phyloP scores from a whole-genome alignment of 768 basidiomycete species.

The Candolleomyces eurysporus region DNA sequence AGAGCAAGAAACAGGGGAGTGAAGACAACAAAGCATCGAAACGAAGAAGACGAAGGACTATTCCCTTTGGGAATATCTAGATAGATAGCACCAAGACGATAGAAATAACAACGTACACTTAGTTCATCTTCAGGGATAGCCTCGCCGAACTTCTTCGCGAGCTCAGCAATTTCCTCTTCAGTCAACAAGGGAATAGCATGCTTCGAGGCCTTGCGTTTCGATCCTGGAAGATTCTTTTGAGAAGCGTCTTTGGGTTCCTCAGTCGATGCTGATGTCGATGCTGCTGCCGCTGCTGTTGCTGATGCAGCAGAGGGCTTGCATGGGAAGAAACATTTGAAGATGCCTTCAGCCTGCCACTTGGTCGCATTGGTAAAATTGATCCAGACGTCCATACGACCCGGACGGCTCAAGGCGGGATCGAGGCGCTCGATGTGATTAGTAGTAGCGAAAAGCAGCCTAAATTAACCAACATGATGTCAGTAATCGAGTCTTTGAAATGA shows the following conservation, averaged over 20 bases:
- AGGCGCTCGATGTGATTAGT: conserved; percentile 94
- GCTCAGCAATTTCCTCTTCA: conserved; percentile 71
- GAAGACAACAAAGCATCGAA: no score
- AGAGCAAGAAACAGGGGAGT: no score
- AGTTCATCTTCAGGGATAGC: conserved; percentile 86
- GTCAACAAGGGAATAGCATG: conserved; percentile 67
- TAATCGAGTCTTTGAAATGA: neutral
- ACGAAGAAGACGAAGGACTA: no score
- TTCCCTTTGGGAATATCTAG: neutral
- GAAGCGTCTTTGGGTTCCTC: conserved; percentile 42
- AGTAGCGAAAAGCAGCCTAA: conserved; percentile 82
- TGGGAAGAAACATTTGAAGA: conserved; percentile 95
- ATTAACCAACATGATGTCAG: conserved; percentile 13
- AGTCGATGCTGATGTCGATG: conserved; percentile 6
- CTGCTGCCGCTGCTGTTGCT: conserved; percentile 18
- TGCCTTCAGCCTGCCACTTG: conserved; percentile 90
- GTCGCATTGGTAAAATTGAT: conserved; percentile 88
- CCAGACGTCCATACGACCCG: conserved; percentile 93
- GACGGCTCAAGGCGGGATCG: conserved; percentile 83
- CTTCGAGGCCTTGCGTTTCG: conserved; percentile 58
- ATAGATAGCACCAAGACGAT: neutral
- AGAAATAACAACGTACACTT: conserved; percentile 50
- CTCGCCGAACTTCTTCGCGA: conserved; percentile 80
- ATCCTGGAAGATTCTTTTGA: conserved; percentile 63
- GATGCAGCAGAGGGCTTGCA: conserved; percentile 41